phyloP scores from a whole-genome alignment of 768 basidiomycete species.

The Termitomyces sp. region DNA sequence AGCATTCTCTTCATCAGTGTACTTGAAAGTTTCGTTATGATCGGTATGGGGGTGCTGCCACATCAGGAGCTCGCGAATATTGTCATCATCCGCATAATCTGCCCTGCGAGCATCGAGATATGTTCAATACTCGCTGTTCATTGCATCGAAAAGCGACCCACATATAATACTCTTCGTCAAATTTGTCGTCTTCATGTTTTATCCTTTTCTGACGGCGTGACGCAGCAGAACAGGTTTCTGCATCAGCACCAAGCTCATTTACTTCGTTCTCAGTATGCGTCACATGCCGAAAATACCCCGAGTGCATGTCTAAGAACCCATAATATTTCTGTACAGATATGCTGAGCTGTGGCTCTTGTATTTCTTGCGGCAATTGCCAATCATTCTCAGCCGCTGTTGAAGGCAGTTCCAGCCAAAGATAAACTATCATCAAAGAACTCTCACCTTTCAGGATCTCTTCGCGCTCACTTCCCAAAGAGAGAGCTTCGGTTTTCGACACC shows the following conservation, averaged over 20 bases:
- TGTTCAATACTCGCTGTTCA: neutral
- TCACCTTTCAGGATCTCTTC: constrained; percentile 58
- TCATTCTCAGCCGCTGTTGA: constrained; percentile 66
- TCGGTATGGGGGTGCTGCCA: constrained; percentile 58
- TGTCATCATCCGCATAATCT: constrained; percentile 72
- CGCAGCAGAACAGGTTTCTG: constrained; percentile 45
- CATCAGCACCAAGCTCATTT: constrained; percentile 69
- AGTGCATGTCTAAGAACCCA: constrained; percentile 72
- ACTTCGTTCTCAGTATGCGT: constrained; percentile 76
- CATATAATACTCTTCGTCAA: constrained; percentile 85
- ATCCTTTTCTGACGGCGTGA: constrained; percentile 53
- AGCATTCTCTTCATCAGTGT: constrained; percentile 68
- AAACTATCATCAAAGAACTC: neutral
- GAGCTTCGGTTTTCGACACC: constrained; percentile 32
- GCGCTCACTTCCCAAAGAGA: constrained; percentile 50
- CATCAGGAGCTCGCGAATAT: constrained; percentile 62
- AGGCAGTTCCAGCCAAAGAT: neutral
- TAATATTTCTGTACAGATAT: constrained; percentile 47
- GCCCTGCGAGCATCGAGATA: constrained; percentile 43
- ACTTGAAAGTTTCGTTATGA: constrained; percentile 33
- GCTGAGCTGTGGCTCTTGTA: constrained; percentile 40
- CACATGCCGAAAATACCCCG: constrained; percentile 71
- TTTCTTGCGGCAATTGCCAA: constrained; percentile 70
- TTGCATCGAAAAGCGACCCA: constrained; percentile 24
- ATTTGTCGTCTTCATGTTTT: constrained; percentile 68